A percentile compares a stretch with the other conserved stretches of the same genome.
phyloP scores from a whole-genome alignment of 371 early-diverging fungal genomes.

The Umbelopsis sp. region DNA sequence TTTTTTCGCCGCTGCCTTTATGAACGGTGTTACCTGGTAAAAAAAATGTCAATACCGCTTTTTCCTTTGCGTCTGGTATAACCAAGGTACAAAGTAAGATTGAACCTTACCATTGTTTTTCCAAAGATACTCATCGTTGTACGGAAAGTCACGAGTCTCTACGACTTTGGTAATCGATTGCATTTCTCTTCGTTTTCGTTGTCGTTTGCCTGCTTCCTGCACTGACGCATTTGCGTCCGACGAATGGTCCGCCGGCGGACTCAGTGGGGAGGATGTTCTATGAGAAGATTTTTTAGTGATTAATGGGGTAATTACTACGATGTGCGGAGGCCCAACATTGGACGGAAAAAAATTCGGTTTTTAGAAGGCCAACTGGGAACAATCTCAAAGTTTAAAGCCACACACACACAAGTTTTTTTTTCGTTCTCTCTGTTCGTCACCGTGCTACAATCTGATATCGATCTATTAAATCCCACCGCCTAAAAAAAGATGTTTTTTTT shows the following conservation, averaged over 20 bases:
- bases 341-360: too few relatives aligned
- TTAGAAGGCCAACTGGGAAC: background rate
- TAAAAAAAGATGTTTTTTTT: background rate
- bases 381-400: background rate
- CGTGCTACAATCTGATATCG: constrained; percentile 1
- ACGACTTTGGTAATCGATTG: constrained; percentile 58
- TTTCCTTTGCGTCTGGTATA: too few relatives aligned
- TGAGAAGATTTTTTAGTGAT: background rate
- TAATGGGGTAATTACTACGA: constrained; percentile 9
- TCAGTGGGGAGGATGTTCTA: constrained; percentile 3
- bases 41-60: too few relatives aligned
- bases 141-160: constrained; percentile 53
- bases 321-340: background rate
- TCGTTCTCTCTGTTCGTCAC: background rate
- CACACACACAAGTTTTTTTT: background rate
- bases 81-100: too few relatives aligned
- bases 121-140: constrained; percentile 56
- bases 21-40: constrained; percentile 52
- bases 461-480: background rate
- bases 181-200: constrained; percentile 57
- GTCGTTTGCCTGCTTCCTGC: constrained; percentile 20
- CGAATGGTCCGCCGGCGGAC: constrained; percentile 11
- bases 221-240: background rate
- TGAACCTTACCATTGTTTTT: constrained; percentile 55
- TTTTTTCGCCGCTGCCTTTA: constrained; percentile 60